Evolutionary conservation across 345 rosid species (phyloP).

Genomic region (Syzygium oleosum): DNA sequence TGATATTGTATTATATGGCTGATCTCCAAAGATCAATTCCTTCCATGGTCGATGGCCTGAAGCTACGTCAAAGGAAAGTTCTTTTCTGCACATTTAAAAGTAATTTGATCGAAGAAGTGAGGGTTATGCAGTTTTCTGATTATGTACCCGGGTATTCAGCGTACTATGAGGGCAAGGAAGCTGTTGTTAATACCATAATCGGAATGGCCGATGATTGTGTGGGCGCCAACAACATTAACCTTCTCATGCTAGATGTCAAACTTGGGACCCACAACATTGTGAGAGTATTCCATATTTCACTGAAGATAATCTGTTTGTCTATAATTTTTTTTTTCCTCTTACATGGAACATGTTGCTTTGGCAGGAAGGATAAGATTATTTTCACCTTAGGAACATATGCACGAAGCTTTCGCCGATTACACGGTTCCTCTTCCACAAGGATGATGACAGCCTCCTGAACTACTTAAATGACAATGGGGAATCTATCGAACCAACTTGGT

Average conservation of each 20-base stretch:
- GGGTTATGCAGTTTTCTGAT: slow-evolving; percentile 81
- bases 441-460: slow-evolving; percentile 75
- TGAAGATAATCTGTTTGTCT: neutral
- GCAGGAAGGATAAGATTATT: slow-evolving; percentile 96
- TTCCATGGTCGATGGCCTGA: slow-evolving; percentile 92
- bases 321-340: neutral
- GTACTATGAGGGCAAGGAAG: slow-evolving; percentile 93
- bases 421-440: slow-evolving; percentile 72
- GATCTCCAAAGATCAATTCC: slow-evolving; percentile 97
- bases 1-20: slow-evolving; percentile 90
- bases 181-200: slow-evolving; percentile 68
- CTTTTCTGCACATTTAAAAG: slow-evolving; percentile 83
- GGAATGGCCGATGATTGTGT: slow-evolving; percentile 98
- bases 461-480: slow-evolving; percentile 91
- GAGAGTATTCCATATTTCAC: slow-evolving; percentile 3
- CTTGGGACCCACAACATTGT: slow-evolving; percentile 82
- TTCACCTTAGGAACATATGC: slow-evolving; percentile 77
- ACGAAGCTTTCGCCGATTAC: slow-evolving; percentile 73
- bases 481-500: slow-evolving; percentile 88
- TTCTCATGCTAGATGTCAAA: slow-evolving; percentile 70
- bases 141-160: slow-evolving; percentile 87
- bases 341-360: neutral
- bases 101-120: slow-evolving; percentile 62
- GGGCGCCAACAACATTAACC: slow-evolving; percentile 95
- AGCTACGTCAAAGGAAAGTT: slow-evolving; percentile 96